Conservation (phyloP, 2,329 filamentous ascomycete genomes). For the Arachnomyces sp. region DNA sequence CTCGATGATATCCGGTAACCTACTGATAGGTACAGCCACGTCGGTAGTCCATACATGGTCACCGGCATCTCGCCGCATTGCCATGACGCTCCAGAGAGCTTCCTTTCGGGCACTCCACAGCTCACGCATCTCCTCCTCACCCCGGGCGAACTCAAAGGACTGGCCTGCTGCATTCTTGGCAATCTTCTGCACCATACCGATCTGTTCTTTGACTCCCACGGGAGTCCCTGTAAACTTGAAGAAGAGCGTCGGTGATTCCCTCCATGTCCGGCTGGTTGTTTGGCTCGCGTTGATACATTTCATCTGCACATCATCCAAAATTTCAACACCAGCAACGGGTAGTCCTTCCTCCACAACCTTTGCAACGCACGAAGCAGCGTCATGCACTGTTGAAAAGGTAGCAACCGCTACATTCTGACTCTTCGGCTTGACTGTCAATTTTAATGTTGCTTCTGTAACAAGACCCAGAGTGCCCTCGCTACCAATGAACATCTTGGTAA, state of each 20-base stretch:
- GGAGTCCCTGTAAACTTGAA: constrained; percentile 67
- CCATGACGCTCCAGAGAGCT: constrained; percentile 65
- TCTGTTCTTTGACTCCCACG: constrained; percentile 56
- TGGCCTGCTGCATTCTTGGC: constrained; percentile 48
- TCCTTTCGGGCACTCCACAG: constrained; percentile 71
- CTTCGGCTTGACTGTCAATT: constrained; percentile 73
- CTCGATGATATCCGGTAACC: constrained; percentile 64
- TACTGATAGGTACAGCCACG: constrained; percentile 68
- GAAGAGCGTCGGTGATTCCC: constrained; percentile 63
- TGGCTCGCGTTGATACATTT: constrained; percentile 53
- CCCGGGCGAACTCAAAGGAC: constrained; percentile 61
- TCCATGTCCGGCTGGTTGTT: constrained; percentile 50
- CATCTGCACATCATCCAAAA: constrained; percentile 90
- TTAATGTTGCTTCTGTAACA: constrained; percentile 83
- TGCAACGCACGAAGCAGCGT: constrained; percentile 71
- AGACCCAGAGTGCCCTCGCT: constrained; percentile 87
- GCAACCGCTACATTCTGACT: constrained; percentile 74
- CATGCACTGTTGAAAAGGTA: constrained; percentile 56
- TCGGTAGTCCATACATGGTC: constrained; percentile 72
- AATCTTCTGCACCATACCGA: constrained; percentile 52
- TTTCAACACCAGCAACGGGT: constrained; percentile 83
- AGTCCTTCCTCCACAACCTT: constrained; percentile 73
- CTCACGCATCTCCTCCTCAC: constrained; percentile 57
- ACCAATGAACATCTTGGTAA: constrained; percentile 82
- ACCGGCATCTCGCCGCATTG: constrained; percentile 51